Evolutionary conservation across 2,329 filamentous ascomycete species (phyloP).

Genomic region (Aspergillus puulaauensis): DNA sequence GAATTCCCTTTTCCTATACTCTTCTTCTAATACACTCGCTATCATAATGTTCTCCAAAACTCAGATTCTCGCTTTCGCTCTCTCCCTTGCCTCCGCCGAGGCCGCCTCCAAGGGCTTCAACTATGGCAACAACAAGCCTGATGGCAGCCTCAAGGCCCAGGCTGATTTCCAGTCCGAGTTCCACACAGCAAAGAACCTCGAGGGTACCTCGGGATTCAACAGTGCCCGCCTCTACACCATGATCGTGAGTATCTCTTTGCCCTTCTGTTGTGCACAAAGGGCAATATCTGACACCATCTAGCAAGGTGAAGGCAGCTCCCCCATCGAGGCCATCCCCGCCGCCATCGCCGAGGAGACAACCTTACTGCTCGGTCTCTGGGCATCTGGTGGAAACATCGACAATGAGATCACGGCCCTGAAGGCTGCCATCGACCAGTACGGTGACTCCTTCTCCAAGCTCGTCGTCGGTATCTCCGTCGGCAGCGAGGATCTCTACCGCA

Average conservation of each 20-base stretch:
- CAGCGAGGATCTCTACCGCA: constrained; percentile 82
- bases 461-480: constrained; percentile 84
- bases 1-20: constrained; percentile 4
- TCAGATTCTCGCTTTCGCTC: constrained; percentile 33
- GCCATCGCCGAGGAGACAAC: constrained; percentile 77
- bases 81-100: constrained; percentile 33
- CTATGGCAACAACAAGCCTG: constrained; percentile 44
- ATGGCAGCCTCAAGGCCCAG: constrained; percentile 43
- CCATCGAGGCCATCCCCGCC: constrained; percentile 74
- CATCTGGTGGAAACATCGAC: constrained; percentile 67
- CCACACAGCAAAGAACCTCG: constrained; percentile 39
- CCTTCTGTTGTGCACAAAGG: too few species aligned
- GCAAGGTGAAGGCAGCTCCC: constrained; percentile 56
- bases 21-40: constrained; percentile 10
- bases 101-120: constrained; percentile 49
- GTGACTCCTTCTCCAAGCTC: constrained; percentile 53
- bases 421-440: constrained; percentile 68
- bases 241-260: constrained; percentile 41
- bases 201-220: constrained; percentile 43
- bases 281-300: constrained; percentile 8
- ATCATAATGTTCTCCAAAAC: constrained; percentile 25
- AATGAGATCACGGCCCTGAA: constrained; percentile 74
- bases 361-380: constrained; percentile 82
- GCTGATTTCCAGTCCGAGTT: constrained; percentile 47
- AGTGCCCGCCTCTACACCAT: constrained; percentile 61